phyloP scores from a whole-genome alignment of 2,329 filamentous ascomycete genomes.

The Scedosporium apiospermum region DNA sequence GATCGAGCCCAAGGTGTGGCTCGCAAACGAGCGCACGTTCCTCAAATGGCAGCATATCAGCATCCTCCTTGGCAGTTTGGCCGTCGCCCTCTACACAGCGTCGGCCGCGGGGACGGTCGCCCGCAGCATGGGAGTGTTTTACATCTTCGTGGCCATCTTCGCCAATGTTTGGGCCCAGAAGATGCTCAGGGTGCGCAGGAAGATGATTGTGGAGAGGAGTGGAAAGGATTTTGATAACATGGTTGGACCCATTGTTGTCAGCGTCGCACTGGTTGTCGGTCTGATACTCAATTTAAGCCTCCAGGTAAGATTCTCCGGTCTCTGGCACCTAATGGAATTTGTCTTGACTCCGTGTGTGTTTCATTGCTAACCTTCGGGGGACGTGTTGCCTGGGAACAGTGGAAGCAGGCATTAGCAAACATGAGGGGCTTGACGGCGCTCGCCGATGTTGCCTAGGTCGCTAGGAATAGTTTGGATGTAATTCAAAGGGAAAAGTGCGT shows the following conservation, averaged over 20 bases:
- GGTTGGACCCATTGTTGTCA: slow-evolving; percentile 75
- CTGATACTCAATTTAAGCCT: slow-evolving; percentile 83
- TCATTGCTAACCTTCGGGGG: not conserved
- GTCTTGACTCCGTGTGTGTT: not conserved
- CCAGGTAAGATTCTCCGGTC: slow-evolving; percentile 46
- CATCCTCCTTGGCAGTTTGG: slow-evolving; percentile 74
- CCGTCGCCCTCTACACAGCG: slow-evolving; percentile 80
- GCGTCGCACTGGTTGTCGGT: slow-evolving; percentile 66
- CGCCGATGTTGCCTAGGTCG: not conserved
- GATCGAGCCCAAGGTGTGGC: slow-evolving; percentile 97
- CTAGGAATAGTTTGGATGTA: not conserved
- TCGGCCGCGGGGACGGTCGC: slow-evolving; percentile 73
- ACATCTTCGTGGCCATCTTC: slow-evolving; percentile 73
- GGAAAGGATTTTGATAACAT: slow-evolving; percentile 90
- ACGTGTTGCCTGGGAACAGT: not conserved
- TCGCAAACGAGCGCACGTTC: slow-evolving; percentile 96
- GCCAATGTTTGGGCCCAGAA: slow-evolving; percentile 80
- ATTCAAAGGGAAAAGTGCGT: not conserved
- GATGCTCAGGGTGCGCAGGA: slow-evolving; percentile 66
- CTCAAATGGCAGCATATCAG: slow-evolving; percentile 98
- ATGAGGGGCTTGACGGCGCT: not conserved
- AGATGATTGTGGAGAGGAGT: slow-evolving; percentile 75
- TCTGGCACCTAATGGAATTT: no score
- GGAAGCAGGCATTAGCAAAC: not conserved
- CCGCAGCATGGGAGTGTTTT: slow-evolving; percentile 69